Conservation (phyloP, 495 filamentous ascomycete species). For the Cetradonia linearis region DNA sequence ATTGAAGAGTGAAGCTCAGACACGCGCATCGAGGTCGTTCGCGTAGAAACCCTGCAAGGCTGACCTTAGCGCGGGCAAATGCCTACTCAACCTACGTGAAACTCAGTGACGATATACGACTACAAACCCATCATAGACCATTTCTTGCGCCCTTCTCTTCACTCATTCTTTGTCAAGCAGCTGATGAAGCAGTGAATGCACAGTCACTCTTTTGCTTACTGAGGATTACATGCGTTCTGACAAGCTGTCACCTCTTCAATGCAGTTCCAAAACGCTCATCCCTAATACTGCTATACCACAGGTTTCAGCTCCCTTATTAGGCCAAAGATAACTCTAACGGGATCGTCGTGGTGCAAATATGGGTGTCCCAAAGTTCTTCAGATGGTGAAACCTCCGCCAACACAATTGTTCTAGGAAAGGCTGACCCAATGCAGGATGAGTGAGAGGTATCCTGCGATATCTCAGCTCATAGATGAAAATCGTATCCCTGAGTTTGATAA, state of each 20-base stretch:
- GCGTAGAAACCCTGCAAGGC: slow-evolving; percentile 4
- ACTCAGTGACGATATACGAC: neutral
- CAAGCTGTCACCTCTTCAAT: slow-evolving; percentile 17
- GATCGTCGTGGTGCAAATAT: slow-evolving; percentile 30
- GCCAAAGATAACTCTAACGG: neutral
- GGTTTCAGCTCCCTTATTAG: neutral
- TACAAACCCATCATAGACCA: neutral
- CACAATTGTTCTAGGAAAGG: neutral
- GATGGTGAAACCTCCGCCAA: slow-evolving; percentile 15
- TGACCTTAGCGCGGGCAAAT: slow-evolving; percentile 8
- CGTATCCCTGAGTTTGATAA: slow-evolving; percentile 98
- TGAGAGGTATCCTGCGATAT: slow-evolving; percentile 97
- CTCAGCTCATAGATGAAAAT: slow-evolving; percentile 97
- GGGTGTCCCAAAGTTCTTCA: slow-evolving; percentile 94
- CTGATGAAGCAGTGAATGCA: slow-evolving; percentile 10
- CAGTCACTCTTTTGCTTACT: neutral
- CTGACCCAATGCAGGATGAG: slow-evolving; percentile 71
- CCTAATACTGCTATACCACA: neutral
- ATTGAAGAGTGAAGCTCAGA: neutral
- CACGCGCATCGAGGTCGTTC: slow-evolving; percentile 11
- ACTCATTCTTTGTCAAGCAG: neutral
- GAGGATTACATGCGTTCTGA: slow-evolving; percentile 7
- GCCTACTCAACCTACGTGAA: neutral
- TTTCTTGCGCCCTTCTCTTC: neutral
- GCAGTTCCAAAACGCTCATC: slow-evolving; percentile 1